phyloP scores from a whole-genome alignment of 108 stramenopile genomes.

The Nitzschia sp. region DNA sequence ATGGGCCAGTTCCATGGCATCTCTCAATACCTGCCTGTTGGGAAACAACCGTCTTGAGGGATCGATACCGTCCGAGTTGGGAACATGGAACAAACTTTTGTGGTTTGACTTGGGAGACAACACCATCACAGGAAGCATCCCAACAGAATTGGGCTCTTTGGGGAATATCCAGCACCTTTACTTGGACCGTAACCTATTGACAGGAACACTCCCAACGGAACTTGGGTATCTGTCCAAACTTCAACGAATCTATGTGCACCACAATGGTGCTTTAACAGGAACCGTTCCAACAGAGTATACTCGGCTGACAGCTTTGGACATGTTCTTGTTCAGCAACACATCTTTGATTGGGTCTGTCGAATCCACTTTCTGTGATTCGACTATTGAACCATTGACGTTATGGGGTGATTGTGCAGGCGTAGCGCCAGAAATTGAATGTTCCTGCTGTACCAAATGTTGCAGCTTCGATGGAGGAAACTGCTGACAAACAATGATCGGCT shows the following conservation, averaged over 20 bases:
- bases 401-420: too few species aligned
- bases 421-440: neutral
- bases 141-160: neutral
- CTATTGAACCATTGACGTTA: too few species aligned
- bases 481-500: too few species aligned
- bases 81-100: neutral
- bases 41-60: neutral
- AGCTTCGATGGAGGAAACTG: neutral
- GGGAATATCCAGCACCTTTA: conserved; percentile 16
- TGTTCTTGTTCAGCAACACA: neutral
- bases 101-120: conserved; percentile 11
- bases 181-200: conserved; percentile 18
- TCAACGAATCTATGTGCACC: conserved; percentile 10
- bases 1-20: conserved; percentile 9
- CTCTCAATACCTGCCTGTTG: neutral
- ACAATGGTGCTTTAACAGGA: conserved; percentile 23
- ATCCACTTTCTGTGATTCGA: neutral
- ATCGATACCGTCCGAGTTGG: neutral
- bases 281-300: conserved; percentile 34
- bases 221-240: conserved; percentile 12
- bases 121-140: neutral
- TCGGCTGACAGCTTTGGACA: conserved; percentile 7
- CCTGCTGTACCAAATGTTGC: neutral
- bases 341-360: neutral
- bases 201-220: conserved; percentile 11